Conservation (phyloP, 768 basidiomycete genomes). For the Chalciporus pseudorubinellus region DNA sequence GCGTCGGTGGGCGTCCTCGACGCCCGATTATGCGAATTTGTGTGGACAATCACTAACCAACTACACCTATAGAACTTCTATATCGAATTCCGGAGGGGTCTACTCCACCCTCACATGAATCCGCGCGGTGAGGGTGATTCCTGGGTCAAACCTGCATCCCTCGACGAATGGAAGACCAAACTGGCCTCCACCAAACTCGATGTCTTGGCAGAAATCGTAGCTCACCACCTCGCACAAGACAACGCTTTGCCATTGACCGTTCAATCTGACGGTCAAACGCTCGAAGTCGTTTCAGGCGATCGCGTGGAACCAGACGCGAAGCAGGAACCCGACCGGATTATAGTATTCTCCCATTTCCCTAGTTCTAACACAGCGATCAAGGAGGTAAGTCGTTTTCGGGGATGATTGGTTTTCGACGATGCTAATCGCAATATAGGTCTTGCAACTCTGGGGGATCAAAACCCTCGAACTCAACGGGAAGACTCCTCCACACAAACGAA, state of each 20-base stretch:
- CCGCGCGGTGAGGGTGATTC: neutral
- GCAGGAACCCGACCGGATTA: neutral
- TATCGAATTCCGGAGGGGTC: neutral
- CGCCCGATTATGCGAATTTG: no score
- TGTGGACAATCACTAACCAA: no score
- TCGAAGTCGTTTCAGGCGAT: neutral
- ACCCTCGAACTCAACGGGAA: neutral
- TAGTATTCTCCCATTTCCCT: neutral
- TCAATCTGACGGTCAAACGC: neutral
- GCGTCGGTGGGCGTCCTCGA: no score
- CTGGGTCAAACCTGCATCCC: neutral
- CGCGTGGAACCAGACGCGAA: no score
- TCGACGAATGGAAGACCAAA: neutral
- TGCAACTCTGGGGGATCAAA: neutral
- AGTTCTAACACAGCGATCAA: neutral
- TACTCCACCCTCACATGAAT: conserved; percentile 3
- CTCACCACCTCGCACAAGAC: neutral
- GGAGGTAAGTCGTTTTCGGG: neutral
- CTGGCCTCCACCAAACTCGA: neutral
- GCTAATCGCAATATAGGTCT: neutral
- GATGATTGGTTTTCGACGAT: neutral
- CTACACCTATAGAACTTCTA: conserved; percentile 1
- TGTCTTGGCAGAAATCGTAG: neutral
- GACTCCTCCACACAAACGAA: neutral
- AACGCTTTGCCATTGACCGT: neutral